Percentiles rank a stretch among this genome's conserved stretches.
Conservation (phyloP, 441 rosid species). For the Gossypium davidsonii region DNA sequence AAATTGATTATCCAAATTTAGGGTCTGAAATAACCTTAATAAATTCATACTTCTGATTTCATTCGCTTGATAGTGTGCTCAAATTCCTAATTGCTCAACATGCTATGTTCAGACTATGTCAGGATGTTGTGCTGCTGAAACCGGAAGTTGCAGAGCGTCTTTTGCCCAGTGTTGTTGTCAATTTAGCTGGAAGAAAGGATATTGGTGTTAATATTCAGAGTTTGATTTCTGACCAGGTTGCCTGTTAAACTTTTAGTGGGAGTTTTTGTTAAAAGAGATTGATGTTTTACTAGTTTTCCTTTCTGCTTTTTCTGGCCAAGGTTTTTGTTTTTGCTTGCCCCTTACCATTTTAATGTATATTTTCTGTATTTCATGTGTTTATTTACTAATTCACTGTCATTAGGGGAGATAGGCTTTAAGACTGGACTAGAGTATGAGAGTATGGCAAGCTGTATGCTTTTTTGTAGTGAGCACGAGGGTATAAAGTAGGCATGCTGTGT, state of each 20-base stretch:
- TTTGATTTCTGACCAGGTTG: slow-evolving; percentile 69
- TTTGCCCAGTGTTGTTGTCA: slow-evolving; percentile 66
- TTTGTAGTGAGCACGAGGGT: not conserved
- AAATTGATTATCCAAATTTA: slow-evolving; percentile 12
- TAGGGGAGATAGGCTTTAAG: not conserved
- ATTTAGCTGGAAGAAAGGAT: slow-evolving; percentile 65
- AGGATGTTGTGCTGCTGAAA: slow-evolving; percentile 73
- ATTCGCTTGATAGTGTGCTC: not conserved
- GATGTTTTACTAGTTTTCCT: not conserved
- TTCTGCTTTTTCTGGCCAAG: not conserved
- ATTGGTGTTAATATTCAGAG: slow-evolving; percentile 45
- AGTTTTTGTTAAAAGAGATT: not conserved
- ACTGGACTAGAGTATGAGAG: not conserved
- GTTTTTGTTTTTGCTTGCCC: slow-evolving; percentile 5
- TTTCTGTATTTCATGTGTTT: not conserved
- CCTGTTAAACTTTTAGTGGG: slow-evolving; percentile 12
- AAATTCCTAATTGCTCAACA: not conserved
- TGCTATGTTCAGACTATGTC: slow-evolving; percentile 67
- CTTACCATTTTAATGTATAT: not conserved
- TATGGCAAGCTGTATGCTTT: not conserved
- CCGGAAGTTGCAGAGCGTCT: slow-evolving; percentile 91
- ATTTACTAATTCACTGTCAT: not conserved
- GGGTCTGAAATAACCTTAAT: not conserved
- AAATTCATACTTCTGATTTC: not conserved
- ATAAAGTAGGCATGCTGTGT: not conserved